Evolutionary conservation across 1,284 basidiomycete species (phyloP).

Genomic region (Ganoderma lucidum): DNA sequence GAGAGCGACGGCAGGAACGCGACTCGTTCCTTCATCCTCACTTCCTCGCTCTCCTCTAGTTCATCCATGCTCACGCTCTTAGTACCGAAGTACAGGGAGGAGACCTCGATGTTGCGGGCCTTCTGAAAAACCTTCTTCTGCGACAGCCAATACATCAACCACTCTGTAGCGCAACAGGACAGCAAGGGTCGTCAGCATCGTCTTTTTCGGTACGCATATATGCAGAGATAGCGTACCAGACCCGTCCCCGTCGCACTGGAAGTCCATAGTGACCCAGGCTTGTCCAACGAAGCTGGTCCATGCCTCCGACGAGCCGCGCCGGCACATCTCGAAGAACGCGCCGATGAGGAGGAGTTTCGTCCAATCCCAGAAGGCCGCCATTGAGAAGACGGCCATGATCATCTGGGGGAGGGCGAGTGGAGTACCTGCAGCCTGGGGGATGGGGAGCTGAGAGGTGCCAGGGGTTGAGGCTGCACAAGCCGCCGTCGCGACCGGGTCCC

Average conservation of each 20-base stretch:
- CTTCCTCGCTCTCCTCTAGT: slow-evolving; percentile 35
- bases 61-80: slow-evolving; percentile 13
- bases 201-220: neutral
- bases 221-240: slow-evolving; percentile 55
- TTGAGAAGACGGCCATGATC: slow-evolving; percentile 48
- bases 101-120: slow-evolving; percentile 26
- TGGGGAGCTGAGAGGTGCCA: neutral
- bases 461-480: neutral
- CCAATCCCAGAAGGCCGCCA: slow-evolving; percentile 69
- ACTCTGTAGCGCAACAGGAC: slow-evolving; percentile 17
- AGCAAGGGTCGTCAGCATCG: slow-evolving; percentile 3
- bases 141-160: slow-evolving; percentile 31
- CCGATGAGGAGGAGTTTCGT: slow-evolving; percentile 68
- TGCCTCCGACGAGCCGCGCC: slow-evolving; percentile 51
- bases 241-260: slow-evolving; percentile 64
- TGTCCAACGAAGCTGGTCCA: slow-evolving; percentile 56
- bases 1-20: slow-evolving; percentile 57
- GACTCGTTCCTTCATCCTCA: slow-evolving; percentile 41
- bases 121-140: slow-evolving; percentile 23
- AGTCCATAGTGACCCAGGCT: slow-evolving; percentile 70
- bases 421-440: neutral
- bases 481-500: neutral
- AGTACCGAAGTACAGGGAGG: slow-evolving; percentile 12
- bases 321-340: slow-evolving; percentile 62
- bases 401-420: slow-evolving; percentile 44